Percentiles rank a stretch among this genome's conserved stretches.
phyloP scores from a whole-genome alignment of 805 yeast genomes.

The Saccharomycopsis microspora region DNA sequence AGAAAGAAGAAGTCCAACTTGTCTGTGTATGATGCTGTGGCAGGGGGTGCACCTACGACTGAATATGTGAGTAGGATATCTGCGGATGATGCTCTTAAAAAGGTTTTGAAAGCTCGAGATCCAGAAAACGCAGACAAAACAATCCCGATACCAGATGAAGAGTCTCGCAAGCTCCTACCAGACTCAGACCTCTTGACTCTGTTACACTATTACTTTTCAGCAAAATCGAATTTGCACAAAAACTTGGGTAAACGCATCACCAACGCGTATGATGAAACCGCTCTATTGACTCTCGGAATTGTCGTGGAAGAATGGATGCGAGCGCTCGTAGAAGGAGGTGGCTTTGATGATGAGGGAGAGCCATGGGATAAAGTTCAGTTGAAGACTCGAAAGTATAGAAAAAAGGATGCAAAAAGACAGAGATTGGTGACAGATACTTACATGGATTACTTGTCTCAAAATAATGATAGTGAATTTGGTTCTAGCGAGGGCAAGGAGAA shows the following conservation, averaged over 20 bases:
- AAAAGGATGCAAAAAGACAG: background rate
- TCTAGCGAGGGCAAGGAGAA: background rate
- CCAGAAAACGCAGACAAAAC: background rate
- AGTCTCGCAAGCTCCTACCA: slow-evolving; percentile 1
- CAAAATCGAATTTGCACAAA: background rate
- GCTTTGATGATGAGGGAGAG: background rate
- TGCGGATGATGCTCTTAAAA: no score
- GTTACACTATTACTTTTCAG: slow-evolving; percentile 12
- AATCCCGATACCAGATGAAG: background rate
- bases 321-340: slow-evolving; percentile 5
- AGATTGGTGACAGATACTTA: background rate
- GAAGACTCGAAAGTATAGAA: background rate
- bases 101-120: background rate
- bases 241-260: background rate
- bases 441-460: no score
- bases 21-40: no score
- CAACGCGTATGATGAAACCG: slow-evolving; percentile 13
- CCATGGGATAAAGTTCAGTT: no score
- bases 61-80: no score
- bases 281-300: slow-evolving; percentile 14
- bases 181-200: slow-evolving; percentile 7
- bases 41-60: no score
- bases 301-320: slow-evolving; percentile 11
- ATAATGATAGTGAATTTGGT: background rate
- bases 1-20: no score